A percentile compares a stretch with the other conserved stretches of the same genome.
phyloP scores from a whole-genome alignment of 352 stramenopile genomes.

The Phytophthora meadii region DNA sequence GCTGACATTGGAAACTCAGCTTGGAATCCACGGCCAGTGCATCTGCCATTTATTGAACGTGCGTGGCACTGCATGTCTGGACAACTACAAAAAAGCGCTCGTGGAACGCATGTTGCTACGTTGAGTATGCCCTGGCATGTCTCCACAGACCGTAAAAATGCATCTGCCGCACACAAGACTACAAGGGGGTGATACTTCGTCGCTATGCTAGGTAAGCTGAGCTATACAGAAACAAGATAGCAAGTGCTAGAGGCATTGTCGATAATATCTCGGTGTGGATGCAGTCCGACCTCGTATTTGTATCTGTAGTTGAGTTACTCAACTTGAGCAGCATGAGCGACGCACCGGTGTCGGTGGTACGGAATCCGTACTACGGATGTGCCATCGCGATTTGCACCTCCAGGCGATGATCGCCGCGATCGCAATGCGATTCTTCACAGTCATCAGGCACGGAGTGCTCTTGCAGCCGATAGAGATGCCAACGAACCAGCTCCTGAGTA shows the following conservation, averaged over 20 bases:
- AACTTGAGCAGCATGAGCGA: slow-evolving; percentile 9
- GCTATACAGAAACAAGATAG: not conserved
- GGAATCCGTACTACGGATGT: not conserved
- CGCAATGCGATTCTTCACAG: too few relatives aligned
- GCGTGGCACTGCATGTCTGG: too few relatives aligned
- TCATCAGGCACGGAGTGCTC: not conserved
- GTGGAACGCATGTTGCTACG: not conserved
- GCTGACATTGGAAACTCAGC: too few relatives aligned
- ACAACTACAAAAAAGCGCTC: not conserved
- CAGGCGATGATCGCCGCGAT: too few relatives aligned
- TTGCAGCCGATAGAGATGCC: not conserved
- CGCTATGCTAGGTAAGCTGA: too few relatives aligned
- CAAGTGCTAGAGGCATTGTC: not conserved
- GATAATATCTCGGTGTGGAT: not conserved
- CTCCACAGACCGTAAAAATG: too few relatives aligned
- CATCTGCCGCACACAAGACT: too few relatives aligned
- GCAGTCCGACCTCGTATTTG: not conserved
- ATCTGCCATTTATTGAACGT: too few relatives aligned
- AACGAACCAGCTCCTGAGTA: not conserved
- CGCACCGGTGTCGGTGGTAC: slow-evolving; percentile 28
- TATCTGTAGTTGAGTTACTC: not conserved
- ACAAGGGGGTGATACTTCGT: too few relatives aligned
- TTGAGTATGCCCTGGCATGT: not conserved
- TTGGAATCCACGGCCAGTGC: too few relatives aligned
- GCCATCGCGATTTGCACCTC: slow-evolving; percentile 23